phyloP scores from a whole-genome alignment of 768 basidiomycete genomes.

The Boletales sp. region DNA sequence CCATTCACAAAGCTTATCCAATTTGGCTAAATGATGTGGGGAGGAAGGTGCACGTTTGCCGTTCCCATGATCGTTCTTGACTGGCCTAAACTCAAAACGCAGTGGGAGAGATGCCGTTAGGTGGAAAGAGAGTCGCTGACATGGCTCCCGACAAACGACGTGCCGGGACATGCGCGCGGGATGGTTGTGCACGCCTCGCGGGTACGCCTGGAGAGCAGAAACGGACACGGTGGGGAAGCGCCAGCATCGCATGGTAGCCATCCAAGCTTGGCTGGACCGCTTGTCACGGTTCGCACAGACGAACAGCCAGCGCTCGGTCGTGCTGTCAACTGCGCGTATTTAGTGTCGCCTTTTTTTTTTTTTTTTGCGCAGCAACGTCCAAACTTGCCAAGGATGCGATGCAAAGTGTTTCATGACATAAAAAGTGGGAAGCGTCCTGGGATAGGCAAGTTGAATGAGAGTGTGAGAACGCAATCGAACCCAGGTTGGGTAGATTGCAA shows the following conservation, averaged over 20 bases:
- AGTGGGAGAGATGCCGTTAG: slow-evolving; percentile 22
- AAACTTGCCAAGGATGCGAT: no score
- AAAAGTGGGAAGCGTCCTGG: slow-evolving; percentile 2
- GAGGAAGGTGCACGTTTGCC: neutral
- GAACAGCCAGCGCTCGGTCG: no score
- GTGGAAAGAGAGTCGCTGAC: neutral
- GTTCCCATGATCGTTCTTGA: slow-evolving; percentile 21
- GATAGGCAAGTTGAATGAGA: slow-evolving; percentile 17
- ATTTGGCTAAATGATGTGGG: slow-evolving; percentile 20
- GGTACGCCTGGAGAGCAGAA: neutral
- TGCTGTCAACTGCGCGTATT: no score
- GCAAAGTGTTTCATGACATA: neutral
- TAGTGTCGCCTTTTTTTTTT: no score
- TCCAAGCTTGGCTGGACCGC: neutral
- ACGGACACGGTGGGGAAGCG: neutral
- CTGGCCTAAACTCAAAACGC: slow-evolving; percentile 12
- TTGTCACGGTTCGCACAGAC: neutral
- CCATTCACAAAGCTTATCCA: neutral
- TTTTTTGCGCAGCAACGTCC: no score
- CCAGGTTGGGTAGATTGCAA: neutral
- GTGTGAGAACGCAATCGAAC: slow-evolving; percentile 15
- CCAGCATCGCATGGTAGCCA: neutral
- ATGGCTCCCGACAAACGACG: neutral
- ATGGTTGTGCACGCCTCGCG: neutral
- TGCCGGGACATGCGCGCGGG: neutral